Evolutionary conservation across 108 stramenopile genomes (phyloP), one percentile per base, ranked within the genome.

Genomic region (Cyclotella cryptica): DNA sequence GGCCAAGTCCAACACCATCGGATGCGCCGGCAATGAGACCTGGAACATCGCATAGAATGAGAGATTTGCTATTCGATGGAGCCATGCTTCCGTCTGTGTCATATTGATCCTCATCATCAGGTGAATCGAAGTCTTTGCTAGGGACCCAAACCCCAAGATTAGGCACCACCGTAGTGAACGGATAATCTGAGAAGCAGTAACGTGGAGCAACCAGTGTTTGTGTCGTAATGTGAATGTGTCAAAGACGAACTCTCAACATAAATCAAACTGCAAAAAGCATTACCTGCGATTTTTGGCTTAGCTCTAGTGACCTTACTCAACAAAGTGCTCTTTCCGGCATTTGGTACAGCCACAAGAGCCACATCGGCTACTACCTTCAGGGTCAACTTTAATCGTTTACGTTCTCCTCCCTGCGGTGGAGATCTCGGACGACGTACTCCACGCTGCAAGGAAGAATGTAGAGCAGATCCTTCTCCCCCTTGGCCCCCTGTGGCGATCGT

Each of bases 331-430:
- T 99, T 99, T 8, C 98, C 98, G 11, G 97, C 97, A 82, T 98
- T 99, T 0, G 98, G 98, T 5, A 97, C 91, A 12, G 95, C 98
- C 7, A 98, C 92, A 3, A 99, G 66, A 22, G 97, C 98, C n/a
- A 98, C 97, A 79, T 99, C 98, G 0, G 96, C 97, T 14, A 99
- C 96, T 63, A 98, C 88, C 81, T 99, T 97, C 66, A 99, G 84
- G 26, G 96, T 97, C 45, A 99, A 66, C 66, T 88, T 83, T 40
- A 99, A 69, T 71, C 87, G 65, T 80, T 89, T 84, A 39, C 95
- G 79, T 72, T 96, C 89, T 72, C 98, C 91, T 53, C 90, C 85
- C 39, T 79, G 67, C 7, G 93, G 85, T 59, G 96, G 65, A 40
- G 70, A 72, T 59, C 90, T 80, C 41, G 86, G 85, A 45, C 87